These are phyloP conservation scores for Crepidotus variabilis DNA, from an alignment of 768 basidiomycete species.

Conservation along the genomic window DNA sequence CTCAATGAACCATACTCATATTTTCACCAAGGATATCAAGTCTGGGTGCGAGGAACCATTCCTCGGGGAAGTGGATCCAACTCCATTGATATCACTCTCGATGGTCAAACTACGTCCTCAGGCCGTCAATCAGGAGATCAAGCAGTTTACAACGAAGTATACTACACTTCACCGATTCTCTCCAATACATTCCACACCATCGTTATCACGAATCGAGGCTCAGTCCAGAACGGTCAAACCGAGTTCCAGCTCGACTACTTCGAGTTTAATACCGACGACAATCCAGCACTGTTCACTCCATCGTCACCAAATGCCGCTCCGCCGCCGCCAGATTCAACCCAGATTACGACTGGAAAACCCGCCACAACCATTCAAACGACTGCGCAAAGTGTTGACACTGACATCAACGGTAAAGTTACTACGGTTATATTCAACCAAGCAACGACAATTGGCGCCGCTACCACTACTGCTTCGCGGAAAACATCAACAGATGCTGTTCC, in stretches of 20 bases:
- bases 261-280: conserved; percentile 15
- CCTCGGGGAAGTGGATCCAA: conserved; percentile 16
- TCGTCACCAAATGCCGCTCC: conserved; percentile 5
- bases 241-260: conserved; percentile 19
- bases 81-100: conserved; percentile 10
- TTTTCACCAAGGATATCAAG: conserved; percentile 11
- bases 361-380: too few relatives aligned
- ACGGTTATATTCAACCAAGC: too few relatives aligned
- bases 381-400: too few relatives aligned
- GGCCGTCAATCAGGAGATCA: conserved; percentile 15
- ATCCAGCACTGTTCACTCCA: conserved; percentile 8
- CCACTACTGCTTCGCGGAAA: too few relatives aligned
- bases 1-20: background rate
- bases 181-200: conserved; percentile 13
- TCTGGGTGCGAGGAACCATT: conserved; percentile 18
- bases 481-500: too few relatives aligned
- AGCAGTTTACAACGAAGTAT: conserved; percentile 13
- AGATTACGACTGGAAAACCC: too few relatives aligned
- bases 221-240: conserved; percentile 11
- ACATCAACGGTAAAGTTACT: too few relatives aligned
- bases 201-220: conserved; percentile 16
- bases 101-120: conserved; percentile 11
- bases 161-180: conserved; percentile 10
- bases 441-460: too few relatives aligned
- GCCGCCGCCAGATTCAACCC: background rate